Conservation (phyloP, 1,139 yeast species). For the Yamadazyma oceani region DNA sequence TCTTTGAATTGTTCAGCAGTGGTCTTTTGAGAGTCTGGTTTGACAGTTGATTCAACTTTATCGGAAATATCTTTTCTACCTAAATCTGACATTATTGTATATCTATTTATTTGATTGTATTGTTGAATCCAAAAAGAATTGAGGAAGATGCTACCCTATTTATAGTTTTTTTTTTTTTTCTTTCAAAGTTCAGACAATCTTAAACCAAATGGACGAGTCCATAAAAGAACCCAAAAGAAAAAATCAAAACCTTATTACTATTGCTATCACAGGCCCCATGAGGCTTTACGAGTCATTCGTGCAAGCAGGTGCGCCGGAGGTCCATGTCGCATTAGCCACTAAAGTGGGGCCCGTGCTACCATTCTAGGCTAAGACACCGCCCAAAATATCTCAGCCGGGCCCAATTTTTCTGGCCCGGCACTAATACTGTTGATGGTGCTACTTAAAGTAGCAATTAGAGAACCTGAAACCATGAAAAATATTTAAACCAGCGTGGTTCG, state of each 20-base stretch:
- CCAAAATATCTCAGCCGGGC: no score
- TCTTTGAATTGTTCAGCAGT: conserved; percentile 39
- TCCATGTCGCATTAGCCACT: no score
- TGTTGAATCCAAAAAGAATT: no score
- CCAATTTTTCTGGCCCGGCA: no score
- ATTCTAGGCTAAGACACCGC: no score
- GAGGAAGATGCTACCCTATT: conserved; percentile 1
- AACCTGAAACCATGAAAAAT: conserved; percentile 57
- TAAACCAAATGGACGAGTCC: no score
- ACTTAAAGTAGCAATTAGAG: conserved; percentile 10
- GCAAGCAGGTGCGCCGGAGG: background rate
- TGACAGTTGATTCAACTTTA: conserved; percentile 37
- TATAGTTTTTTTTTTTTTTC: conserved; percentile 4
- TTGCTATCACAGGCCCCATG: background rate
- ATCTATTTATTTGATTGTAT: no score
- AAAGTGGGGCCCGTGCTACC: no score
- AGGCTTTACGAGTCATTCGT: background rate
- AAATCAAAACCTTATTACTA: background rate
- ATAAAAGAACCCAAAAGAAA: no score
- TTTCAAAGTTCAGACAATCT: no score
- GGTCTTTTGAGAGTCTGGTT: conserved; percentile 45
- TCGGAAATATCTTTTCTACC: conserved; percentile 48
- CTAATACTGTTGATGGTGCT: no score
- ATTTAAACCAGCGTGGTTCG: conserved; percentile 80
- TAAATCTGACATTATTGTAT: conserved; percentile 37